Conservation (phyloP, 768 basidiomycete genomes). For the Xanthoconium stramineum region DNA sequence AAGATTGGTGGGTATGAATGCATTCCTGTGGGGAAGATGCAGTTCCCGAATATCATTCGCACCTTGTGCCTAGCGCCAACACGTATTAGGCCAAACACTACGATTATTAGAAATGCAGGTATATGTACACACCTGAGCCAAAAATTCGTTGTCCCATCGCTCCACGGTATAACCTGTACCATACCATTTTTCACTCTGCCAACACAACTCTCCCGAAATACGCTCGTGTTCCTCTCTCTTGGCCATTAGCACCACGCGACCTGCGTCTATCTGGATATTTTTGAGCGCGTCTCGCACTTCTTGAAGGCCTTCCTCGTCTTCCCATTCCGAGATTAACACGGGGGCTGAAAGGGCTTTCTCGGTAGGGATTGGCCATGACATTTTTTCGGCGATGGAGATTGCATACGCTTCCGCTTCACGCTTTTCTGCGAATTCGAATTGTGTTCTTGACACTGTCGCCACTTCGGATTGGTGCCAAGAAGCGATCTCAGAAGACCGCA, state of each 20-base stretch:
- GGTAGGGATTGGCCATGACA: constrained; percentile 79
- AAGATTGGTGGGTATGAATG: constrained; percentile 86
- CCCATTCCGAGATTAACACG: constrained; percentile 72
- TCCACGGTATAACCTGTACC: constrained; percentile 85
- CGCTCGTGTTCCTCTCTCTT: constrained; percentile 59
- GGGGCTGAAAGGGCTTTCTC: constrained; percentile 73
- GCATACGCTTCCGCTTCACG: constrained; percentile 77
- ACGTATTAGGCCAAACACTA: not conserved
- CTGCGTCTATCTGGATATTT: constrained; percentile 51
- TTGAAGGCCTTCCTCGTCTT: constrained; percentile 43
- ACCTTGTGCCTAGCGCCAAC: constrained; percentile 49
- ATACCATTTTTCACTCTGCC: constrained; percentile 89
- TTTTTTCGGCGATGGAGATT: constrained; percentile 65
- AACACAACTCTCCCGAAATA: constrained; percentile 47
- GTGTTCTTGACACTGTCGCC: constrained; percentile 62
- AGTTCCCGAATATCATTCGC: constrained; percentile 67
- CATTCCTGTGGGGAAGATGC: constrained; percentile 78
- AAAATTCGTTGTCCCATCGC: constrained; percentile 59
- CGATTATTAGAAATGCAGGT: not conserved
- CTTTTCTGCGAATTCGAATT: constrained; percentile 88
- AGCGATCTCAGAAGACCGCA: constrained; percentile 59
- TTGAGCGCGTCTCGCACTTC: constrained; percentile 65
- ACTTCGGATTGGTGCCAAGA: constrained; percentile 76
- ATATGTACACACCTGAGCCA: constrained; percentile 47
- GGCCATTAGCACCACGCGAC: constrained; percentile 78